phyloP scores from a whole-genome alignment of 768 basidiomycete genomes.

The Rhodotorula babjevae region DNA sequence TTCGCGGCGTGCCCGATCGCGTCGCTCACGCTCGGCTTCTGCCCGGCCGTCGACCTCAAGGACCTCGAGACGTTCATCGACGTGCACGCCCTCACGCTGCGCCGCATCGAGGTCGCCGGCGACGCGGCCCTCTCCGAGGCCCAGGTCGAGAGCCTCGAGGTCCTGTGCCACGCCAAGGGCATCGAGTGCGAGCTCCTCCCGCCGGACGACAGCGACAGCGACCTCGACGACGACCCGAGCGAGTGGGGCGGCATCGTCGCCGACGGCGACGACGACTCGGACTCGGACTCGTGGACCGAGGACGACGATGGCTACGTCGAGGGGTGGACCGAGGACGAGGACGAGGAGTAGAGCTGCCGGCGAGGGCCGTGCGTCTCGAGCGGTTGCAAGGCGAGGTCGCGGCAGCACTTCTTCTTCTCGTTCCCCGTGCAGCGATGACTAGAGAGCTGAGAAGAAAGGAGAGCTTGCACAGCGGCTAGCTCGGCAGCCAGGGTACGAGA shows the following conservation, averaged over 20 bases:
- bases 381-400: neutral
- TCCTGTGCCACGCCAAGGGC: conserved; percentile 26
- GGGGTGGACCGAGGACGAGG: neutral
- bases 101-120: conserved; percentile 8
- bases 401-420: too few species aligned
- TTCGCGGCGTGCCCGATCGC: conserved; percentile 1
- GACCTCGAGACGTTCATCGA: conserved; percentile 22
- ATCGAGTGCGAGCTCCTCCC: conserved; percentile 16
- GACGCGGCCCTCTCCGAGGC: conserved; percentile 21
- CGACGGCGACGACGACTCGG: neutral
- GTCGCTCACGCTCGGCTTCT: conserved; percentile 20
- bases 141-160: conserved; percentile 32
- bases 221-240: neutral
- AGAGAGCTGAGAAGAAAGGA: neutral
- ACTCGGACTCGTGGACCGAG: conserved; percentile 9
- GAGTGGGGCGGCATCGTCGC: neutral
- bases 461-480: too few species aligned
- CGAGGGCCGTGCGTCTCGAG: neutral
- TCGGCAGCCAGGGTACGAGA: too few species aligned
- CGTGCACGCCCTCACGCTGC: conserved; percentile 8
- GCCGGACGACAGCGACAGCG: neutral
- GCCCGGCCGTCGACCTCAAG: conserved; percentile 17
- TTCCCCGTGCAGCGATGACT: neutral
- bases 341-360: neutral
- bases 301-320: conserved; percentile 6